Conservation (phyloP, 768 basidiomycete genomes). For the Lentinula sp. region DNA sequence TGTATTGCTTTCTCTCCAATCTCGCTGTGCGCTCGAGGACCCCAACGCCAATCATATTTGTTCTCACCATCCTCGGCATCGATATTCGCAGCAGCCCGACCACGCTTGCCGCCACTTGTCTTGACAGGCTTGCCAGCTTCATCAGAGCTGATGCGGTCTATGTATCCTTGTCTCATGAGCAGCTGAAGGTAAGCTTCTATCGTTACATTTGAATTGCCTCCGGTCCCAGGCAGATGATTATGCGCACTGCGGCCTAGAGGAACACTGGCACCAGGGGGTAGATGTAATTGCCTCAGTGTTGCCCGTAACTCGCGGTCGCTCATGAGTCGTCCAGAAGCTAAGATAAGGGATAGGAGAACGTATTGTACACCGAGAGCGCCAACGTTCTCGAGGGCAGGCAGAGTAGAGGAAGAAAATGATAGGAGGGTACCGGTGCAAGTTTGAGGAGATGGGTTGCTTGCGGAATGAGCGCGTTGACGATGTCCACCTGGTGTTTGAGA, state of each 20-base stretch:
- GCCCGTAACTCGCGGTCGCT: conserved; percentile 73
- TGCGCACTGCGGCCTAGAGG: conserved; percentile 37
- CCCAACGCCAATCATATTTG: conserved; percentile 82
- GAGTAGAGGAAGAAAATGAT: conserved; percentile 47
- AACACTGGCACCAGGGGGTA: conserved; percentile 43
- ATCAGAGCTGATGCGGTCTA: conserved; percentile 60
- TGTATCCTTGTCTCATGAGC: conserved; percentile 67
- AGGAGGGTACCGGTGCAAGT: conserved; percentile 63
- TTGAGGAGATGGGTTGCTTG: conserved; percentile 9
- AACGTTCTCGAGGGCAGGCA: conserved; percentile 48
- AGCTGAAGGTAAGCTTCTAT: conserved; percentile 62
- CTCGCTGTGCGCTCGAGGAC: conserved; percentile 71
- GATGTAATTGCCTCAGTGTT: conserved; percentile 62
- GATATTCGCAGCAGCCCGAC: conserved; percentile 30
- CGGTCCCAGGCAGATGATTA: not conserved
- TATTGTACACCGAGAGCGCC: conserved; percentile 70
- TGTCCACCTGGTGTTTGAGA: not conserved
- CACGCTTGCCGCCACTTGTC: conserved; percentile 41
- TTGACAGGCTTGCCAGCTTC: conserved; percentile 32
- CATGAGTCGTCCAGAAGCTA: conserved; percentile 74
- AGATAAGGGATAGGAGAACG: conserved; percentile 74
- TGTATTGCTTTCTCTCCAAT: conserved; percentile 75
- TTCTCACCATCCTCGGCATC: conserved; percentile 28
- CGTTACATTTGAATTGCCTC: conserved; percentile 22
- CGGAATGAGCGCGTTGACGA: not conserved